phyloP scores from a whole-genome alignment of 1,139 yeast species.

The Protomyces gravidus region DNA sequence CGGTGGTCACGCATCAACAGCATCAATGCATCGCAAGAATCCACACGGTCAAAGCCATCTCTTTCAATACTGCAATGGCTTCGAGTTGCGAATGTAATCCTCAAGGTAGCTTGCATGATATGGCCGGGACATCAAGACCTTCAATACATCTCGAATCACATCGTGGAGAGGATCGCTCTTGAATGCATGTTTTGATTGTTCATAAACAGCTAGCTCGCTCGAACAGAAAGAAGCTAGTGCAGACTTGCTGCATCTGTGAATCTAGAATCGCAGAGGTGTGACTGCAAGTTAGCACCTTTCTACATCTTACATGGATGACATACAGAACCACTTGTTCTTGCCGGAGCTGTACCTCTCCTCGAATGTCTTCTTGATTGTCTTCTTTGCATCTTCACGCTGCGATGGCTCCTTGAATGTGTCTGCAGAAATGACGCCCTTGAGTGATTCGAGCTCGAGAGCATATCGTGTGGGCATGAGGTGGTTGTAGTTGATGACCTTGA shows the following conservation, averaged over 20 bases:
- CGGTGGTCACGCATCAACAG: no score
- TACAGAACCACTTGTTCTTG: conserved; percentile 29
- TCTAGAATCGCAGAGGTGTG: conserved; percentile 1
- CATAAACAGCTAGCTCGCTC: conserved; percentile 1
- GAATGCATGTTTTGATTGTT: neutral
- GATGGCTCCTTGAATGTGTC: conserved; percentile 97
- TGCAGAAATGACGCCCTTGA: conserved; percentile 85
- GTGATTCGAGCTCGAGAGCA: conserved; percentile 92
- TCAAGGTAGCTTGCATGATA: no score
- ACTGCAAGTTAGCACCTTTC: neutral
- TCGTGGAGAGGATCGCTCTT: no score
- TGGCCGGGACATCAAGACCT: no score
- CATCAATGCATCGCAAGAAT: no score
- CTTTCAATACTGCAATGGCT: no score
- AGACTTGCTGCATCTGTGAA: neutral
- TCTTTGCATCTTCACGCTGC: conserved; percentile 98
- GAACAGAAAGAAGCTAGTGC: neutral
- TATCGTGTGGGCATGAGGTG: conserved; percentile 99
- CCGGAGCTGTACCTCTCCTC: conserved; percentile 76
- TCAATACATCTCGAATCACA: no score
- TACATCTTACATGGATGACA: neutral
- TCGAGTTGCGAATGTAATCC: no score
- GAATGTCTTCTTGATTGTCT: conserved; percentile 97
- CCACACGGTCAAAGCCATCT: no score
- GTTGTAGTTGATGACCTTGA: conserved; percentile 99